Base-by-base conservation (phyloP, 2,329 filamentous ascomycete genomes). In the Hymenoscyphus fraxineus region DNA sequence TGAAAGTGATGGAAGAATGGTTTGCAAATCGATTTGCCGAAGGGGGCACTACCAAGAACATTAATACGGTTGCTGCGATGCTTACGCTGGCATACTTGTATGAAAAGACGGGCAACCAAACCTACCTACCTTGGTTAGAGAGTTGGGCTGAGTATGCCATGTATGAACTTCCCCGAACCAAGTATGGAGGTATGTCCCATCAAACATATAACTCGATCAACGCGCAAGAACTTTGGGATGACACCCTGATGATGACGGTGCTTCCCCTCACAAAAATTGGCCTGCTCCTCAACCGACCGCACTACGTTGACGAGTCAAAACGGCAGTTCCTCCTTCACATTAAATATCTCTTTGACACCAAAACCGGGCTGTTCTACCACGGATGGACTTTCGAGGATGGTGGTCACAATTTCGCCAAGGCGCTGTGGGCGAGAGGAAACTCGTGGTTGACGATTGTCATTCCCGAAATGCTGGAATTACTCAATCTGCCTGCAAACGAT, bases 221-320 rank as follows among this genome's bases (percentile, higher is more conserved):
- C 76, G 81, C 87, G 67, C 83, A 91, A 74, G 88, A 93, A 78
- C 81, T 93, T 27, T 94, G 91, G 91, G 91, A 93, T 70, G 91
- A 94, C 74, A 94, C 91, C 6, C 81, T 94, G 56, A 93, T 94
- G 90, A 94, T 94, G 91, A 93, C 89, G 0, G 90, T 92, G 6
- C 79, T 93, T 77, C 91, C 91, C 1, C 80, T 93, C 19, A 90
- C 90, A 19, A 93, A 93, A 79, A 71, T 72, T 66, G 91, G 91
- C 0, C 82, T 87, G 63, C 79, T 92, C 3, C 82, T 94, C 2
- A 80, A 84, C 66, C 80, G 90, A 1, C 88, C 88, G 0, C 83
- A 89, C 69, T 94, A 94, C 73, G 80, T 93, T 32, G 88, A 86
- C 54, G 91, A 94, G 77, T 90, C 90, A 12, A 92, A 92, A 78